Evolutionary conservation across 2,329 filamentous ascomycete genomes (phyloP).

Genomic region (Basipetospora chlamydospora): DNA sequence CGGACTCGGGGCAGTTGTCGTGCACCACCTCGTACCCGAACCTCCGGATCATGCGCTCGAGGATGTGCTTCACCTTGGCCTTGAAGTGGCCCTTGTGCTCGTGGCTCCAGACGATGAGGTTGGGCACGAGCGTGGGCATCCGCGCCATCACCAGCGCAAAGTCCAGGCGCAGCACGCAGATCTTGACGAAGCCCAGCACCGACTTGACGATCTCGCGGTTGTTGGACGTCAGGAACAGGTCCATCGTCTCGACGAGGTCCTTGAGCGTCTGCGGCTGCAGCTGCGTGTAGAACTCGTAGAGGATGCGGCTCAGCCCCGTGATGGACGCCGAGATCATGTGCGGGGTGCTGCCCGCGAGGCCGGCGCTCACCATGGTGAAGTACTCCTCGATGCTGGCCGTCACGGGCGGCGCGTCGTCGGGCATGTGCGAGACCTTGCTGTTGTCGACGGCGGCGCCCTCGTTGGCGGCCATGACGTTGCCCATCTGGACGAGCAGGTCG

Average conservation of each 20-base stretch:
- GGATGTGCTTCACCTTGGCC: conserved; percentile 93
- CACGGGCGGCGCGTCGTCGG: conserved; percentile 60
- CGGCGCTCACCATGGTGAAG: conserved; percentile 95
- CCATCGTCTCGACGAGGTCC: conserved; percentile 86
- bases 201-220: conserved; percentile 94
- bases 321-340: conserved; percentile 98
- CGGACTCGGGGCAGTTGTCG: conserved; percentile 66
- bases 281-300: conserved; percentile 73
- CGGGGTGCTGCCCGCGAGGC: conserved; percentile 79
- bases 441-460: conserved; percentile 67
- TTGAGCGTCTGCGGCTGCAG: conserved; percentile 56
- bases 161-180: conserved; percentile 77
- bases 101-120: conserved; percentile 89
- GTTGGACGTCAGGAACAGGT: conserved; percentile 89
- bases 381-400: conserved; percentile 82
- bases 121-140: conserved; percentile 65
- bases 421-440: conserved; percentile 76
- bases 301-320: conserved; percentile 79
- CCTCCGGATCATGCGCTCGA: conserved; percentile 83
- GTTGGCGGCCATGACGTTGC: conserved; percentile 55
- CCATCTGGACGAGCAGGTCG: conserved; percentile 78
- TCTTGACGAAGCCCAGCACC: conserved; percentile 91
- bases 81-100: conserved; percentile 97
- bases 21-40: conserved; percentile 77
- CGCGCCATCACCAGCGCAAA: conserved; percentile 65